A percentile compares a stretch with the other conserved stretches of the same genome.
Evolutionary conservation across 1,284 basidiomycete genomes (phyloP).

Genomic region (Hymenochaete sp.): DNA sequence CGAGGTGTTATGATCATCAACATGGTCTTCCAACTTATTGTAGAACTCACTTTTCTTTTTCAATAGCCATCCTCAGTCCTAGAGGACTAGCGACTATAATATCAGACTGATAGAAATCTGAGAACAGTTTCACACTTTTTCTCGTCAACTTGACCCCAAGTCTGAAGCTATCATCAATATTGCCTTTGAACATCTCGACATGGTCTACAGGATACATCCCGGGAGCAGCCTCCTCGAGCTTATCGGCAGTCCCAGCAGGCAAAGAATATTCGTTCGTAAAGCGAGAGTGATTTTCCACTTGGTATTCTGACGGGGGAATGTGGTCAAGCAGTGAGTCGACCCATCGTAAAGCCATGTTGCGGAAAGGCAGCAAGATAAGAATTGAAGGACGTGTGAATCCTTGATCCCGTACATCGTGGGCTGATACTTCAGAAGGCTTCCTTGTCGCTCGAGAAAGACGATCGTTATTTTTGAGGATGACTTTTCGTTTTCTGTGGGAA

Average conservation of each 20-base stretch:
- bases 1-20: not conserved
- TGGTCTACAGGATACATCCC: constrained; percentile 86
- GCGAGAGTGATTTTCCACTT: constrained; percentile 81
- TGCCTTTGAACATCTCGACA: constrained; percentile 91
- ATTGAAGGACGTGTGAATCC: constrained; percentile 96
- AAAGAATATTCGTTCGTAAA: constrained; percentile 81
- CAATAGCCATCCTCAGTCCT: constrained; percentile 84
- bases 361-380: constrained; percentile 87
- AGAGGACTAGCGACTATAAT: constrained; percentile 90
- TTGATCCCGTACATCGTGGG: constrained; percentile 76
- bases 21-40: no score
- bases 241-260: constrained; percentile 75
- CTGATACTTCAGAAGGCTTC: constrained; percentile 38
- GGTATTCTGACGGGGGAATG: constrained; percentile 55
- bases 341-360: constrained; percentile 82
- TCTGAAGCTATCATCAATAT: constrained; percentile 93
- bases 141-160: constrained; percentile 88
- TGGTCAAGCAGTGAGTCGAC: constrained; percentile 58
- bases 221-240: constrained; percentile 62
- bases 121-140: constrained; percentile 82
- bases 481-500: constrained; percentile 79
- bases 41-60: constrained; percentile 89
- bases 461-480: constrained; percentile 93
- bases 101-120: constrained; percentile 87
- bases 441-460: constrained; percentile 64